phyloP scores from a whole-genome alignment of 2,329 filamentous ascomycete genomes.

The Monosporascus sp. region DNA sequence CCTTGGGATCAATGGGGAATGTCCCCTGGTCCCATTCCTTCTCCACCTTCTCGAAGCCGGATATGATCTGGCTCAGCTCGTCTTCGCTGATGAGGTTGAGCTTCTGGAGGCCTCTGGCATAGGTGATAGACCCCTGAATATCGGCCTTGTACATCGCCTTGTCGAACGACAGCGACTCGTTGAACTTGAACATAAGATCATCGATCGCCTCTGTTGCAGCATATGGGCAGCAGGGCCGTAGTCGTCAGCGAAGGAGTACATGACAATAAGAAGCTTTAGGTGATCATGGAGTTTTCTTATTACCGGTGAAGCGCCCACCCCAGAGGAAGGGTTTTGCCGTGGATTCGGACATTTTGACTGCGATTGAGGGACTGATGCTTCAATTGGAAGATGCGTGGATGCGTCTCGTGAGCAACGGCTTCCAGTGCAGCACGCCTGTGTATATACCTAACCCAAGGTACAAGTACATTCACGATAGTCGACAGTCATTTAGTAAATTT shows the following conservation, averaged over 20 bases:
- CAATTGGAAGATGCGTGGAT: background rate
- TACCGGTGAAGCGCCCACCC: background rate
- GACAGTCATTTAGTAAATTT: background rate
- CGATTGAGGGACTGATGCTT: background rate
- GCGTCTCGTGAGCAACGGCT: no score
- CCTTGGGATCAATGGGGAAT: slow-evolving; percentile 20
- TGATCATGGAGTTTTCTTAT: no score
- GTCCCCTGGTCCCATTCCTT: slow-evolving; percentile 23
- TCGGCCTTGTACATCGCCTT: slow-evolving; percentile 61
- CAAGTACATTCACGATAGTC: background rate
- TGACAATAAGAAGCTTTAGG: background rate
- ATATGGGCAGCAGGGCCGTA: background rate
- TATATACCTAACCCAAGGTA: no score
- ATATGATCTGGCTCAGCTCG: slow-evolving; percentile 58
- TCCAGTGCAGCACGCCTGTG: no score
- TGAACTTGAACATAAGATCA: slow-evolving; percentile 40
- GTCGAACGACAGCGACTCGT: slow-evolving; percentile 63
- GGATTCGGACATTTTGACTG: background rate
- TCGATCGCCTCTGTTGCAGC: slow-evolving; percentile 3
- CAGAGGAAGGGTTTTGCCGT: background rate
- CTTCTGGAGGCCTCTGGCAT: slow-evolving; percentile 58
- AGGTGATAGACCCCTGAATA: slow-evolving; percentile 60
- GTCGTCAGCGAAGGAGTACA: background rate
- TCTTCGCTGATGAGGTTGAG: slow-evolving; percentile 55
- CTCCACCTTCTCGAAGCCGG: slow-evolving; percentile 44